phyloP scores from a whole-genome alignment of 2,329 filamentous ascomycete genomes.

The Sporothrix curviconia region DNA sequence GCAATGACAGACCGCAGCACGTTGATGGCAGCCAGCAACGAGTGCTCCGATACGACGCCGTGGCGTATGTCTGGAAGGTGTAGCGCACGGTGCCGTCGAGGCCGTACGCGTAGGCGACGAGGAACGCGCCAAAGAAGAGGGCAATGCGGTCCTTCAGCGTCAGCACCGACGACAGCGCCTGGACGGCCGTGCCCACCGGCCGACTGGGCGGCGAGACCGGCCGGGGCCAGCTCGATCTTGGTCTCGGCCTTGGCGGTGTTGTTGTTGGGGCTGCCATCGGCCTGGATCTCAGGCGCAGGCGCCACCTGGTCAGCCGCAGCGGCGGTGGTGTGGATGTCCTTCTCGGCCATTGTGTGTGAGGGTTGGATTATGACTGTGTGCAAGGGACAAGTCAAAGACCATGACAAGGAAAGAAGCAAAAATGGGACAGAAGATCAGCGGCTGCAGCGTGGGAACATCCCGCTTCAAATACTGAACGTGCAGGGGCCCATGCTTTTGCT shows the following conservation, averaged over 20 bases:
- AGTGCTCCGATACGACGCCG: slow-evolving; percentile 45
- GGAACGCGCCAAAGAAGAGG: slow-evolving; percentile 55
- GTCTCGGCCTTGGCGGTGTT: background rate
- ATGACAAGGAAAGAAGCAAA: too few species aligned
- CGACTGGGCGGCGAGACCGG: slow-evolving; percentile 26
- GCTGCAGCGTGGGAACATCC: too few species aligned
- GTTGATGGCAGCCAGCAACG: slow-evolving; percentile 50
- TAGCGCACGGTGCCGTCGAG: slow-evolving; percentile 52
- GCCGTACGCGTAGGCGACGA: slow-evolving; percentile 58
- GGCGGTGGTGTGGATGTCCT: background rate
- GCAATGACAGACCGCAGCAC: slow-evolving; percentile 28
- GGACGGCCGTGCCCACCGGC: slow-evolving; percentile 54
- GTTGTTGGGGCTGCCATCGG: background rate
- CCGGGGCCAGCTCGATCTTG: too few species aligned
- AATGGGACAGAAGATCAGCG: too few species aligned
- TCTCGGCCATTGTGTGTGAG: background rate
- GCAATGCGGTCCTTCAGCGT: slow-evolving; percentile 38
- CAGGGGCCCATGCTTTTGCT: too few species aligned
- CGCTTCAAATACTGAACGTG: too few species aligned
- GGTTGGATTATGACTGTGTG: background rate
- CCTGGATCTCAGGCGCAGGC: background rate
- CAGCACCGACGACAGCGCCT: slow-evolving; percentile 48
- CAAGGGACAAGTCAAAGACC: too few species aligned
- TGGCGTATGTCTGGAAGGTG: slow-evolving; percentile 50
- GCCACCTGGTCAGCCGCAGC: background rate